phyloP scores from a whole-genome alignment of 768 basidiomycete species.

The Obba rivulosa region DNA sequence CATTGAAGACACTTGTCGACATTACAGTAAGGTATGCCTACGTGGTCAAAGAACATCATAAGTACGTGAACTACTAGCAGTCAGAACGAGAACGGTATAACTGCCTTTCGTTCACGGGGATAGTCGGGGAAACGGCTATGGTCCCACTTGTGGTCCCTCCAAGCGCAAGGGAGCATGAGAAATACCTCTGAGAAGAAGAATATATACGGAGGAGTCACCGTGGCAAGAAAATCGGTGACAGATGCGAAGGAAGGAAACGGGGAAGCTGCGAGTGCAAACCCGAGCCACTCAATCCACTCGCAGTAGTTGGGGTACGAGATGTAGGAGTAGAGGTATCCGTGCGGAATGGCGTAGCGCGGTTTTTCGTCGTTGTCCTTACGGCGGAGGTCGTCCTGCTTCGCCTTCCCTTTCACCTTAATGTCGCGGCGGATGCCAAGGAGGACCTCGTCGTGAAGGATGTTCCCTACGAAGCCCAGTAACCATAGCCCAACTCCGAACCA shows the following conservation, averaged over 20 bases:
- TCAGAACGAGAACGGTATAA: conserved; percentile 75
- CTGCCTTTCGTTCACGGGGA: conserved; percentile 67
- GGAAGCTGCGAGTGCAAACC: conserved; percentile 74
- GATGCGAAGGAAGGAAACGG: conserved; percentile 36
- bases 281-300: conserved; percentile 92
- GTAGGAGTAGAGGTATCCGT: conserved; percentile 68
- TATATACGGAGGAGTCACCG: conserved; percentile 68
- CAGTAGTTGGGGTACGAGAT: conserved; percentile 94
- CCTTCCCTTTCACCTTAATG: conserved; percentile 33
- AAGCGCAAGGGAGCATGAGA: conserved; percentile 77
- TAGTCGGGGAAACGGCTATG: conserved; percentile 70
- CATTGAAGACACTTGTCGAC: too few species aligned
- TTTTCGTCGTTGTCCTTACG: conserved; percentile 20
- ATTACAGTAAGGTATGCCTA: too few species aligned
- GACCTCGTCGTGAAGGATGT: conserved; percentile 87
- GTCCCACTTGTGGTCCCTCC: conserved; percentile 87
- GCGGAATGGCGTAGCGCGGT: conserved; percentile 75
- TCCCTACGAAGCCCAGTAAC: conserved; percentile 67
- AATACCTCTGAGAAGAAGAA: conserved; percentile 72
- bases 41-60: too few species aligned
- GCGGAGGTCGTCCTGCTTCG: conserved; percentile 25
- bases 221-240: conserved; percentile 29
- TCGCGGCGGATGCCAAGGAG: conserved; percentile 76
- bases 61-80: too few species aligned
- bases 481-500: conserved; percentile 63